A percentile compares a stretch with the other conserved stretches of the same genome.
These are phyloP conservation scores for Phytophthora idaei DNA, from an alignment of 352 stramenopile genomes.

Conservation along the genomic window DNA sequence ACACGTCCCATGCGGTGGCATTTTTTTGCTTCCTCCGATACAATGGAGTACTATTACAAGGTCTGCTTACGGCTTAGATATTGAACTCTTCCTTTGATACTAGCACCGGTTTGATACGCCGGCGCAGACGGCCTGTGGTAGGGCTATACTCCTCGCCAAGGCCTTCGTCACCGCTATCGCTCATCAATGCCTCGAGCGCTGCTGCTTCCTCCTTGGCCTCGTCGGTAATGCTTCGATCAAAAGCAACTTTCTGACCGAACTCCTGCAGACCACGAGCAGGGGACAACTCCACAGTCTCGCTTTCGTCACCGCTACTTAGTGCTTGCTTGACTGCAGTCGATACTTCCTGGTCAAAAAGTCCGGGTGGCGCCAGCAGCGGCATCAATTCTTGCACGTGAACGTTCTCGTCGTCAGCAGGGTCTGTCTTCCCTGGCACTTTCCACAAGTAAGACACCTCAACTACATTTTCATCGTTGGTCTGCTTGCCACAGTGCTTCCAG, in stretches of 20 bases:
- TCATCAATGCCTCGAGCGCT: constrained; percentile 27
- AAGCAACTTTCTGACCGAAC: constrained; percentile 51
- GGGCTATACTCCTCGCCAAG: constrained; percentile 36
- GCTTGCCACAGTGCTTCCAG: constrained; percentile 69
- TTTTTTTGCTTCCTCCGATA: constrained; percentile 28
- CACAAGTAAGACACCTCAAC: constrained; percentile 77
- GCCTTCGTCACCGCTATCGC: constrained; percentile 30
- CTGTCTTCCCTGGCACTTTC: constrained; percentile 22
- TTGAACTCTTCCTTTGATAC: constrained; percentile 63
- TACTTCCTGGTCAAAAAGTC: constrained; percentile 34
- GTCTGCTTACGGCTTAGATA: constrained; percentile 43
- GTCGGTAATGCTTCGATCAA: constrained; percentile 44
- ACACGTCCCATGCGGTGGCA: constrained; percentile 16
- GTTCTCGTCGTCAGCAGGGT: constrained; percentile 16
- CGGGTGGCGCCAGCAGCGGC: constrained; percentile 26
- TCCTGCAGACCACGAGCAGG: constrained; percentile 39
- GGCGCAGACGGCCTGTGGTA: constrained; percentile 39
- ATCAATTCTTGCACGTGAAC: constrained; percentile 23
- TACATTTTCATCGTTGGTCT: constrained; percentile 68
- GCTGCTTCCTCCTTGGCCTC: constrained; percentile 17
- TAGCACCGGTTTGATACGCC: constrained; percentile 59
- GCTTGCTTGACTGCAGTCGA: constrained; percentile 20
- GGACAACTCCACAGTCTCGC: constrained; percentile 28
- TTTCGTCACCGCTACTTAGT: constrained; percentile 30
- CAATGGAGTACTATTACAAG: constrained; percentile 38